A percentile compares a stretch with the other conserved stretches of the same genome.
phyloP scores from a whole-genome alignment of 176 grass and related monocot genomes.

The Puya raimondii region DNA sequence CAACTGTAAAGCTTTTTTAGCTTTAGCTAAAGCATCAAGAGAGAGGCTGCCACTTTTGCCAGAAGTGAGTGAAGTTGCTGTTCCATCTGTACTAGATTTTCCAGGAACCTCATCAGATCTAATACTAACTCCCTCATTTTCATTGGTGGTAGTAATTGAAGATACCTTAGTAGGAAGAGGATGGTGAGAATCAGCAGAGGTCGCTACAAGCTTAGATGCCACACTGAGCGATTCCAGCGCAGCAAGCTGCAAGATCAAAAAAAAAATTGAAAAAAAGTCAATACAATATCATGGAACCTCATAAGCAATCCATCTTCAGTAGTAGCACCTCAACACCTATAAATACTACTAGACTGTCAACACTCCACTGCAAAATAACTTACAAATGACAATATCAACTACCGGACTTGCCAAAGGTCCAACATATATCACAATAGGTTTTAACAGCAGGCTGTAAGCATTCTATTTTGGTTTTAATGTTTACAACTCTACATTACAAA shows the following conservation, averaged over 20 bases:
- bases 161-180: constrained; percentile 75
- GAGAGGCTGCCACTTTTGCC: constrained; percentile 74
- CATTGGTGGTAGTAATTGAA: constrained; percentile 86
- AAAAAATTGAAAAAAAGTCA: constrained; percentile 26
- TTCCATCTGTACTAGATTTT: constrained; percentile 99
- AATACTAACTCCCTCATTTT: constrained; percentile 99
- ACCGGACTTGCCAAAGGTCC: too few species aligned
- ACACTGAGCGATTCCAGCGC: constrained; percentile 42
- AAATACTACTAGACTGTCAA: too few species aligned
- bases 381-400: too few species aligned
- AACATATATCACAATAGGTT: too few species aligned
- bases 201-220: constrained; percentile 33
- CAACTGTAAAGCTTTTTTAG: constrained; percentile 92
- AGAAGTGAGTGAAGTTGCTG: constrained; percentile 41
- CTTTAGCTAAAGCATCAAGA: constrained; percentile 99
- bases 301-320: background rate
- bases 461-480: too few species aligned
- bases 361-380: too few species aligned
- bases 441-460: too few species aligned
- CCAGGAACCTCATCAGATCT: constrained; percentile 99
- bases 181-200: constrained; percentile 37
- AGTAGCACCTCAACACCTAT: too few species aligned
- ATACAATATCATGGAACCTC: background rate
- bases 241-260: constrained; percentile 34
- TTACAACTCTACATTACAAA: too few species aligned